These are phyloP conservation scores for Harringtonia aguacate DNA, from an alignment of 2,329 filamentous ascomycete species.

Conservation along the genomic window DNA sequence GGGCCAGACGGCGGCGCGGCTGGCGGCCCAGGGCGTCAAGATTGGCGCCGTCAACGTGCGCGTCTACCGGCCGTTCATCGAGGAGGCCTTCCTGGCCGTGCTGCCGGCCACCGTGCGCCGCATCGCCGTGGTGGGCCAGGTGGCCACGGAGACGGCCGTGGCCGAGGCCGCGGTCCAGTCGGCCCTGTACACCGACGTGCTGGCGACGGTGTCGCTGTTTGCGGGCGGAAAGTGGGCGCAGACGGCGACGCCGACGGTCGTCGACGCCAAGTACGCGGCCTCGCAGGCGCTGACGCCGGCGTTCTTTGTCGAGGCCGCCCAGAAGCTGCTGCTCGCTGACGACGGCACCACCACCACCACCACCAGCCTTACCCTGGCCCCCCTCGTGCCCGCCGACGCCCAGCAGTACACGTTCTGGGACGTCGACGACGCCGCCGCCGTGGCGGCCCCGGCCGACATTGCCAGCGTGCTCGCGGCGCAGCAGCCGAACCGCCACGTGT, in stretches of 20 bases:
- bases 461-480: slow-evolving; percentile 56
- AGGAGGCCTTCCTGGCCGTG: slow-evolving; percentile 80
- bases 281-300: slow-evolving; percentile 45
- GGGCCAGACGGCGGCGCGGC: slow-evolving; percentile 64
- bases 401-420: slow-evolving; percentile 95
- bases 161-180: slow-evolving; percentile 69
- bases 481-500: slow-evolving; percentile 55
- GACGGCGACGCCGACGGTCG: slow-evolving; percentile 53
- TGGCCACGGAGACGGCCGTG: slow-evolving; percentile 61
- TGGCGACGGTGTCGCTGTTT: slow-evolving; percentile 77
- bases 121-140: slow-evolving; percentile 83
- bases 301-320: slow-evolving; percentile 38
- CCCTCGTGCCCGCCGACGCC: slow-evolving; percentile 36
- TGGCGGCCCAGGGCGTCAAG: slow-evolving; percentile 63
- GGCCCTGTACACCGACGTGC: slow-evolving; percentile 81
- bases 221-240: slow-evolving; percentile 49
- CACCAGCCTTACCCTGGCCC: slow-evolving; percentile 34
- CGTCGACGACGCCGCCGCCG: slow-evolving; percentile 60
- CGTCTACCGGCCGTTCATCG: slow-evolving; percentile 88
- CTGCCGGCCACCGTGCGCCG: slow-evolving; percentile 66
- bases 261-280: slow-evolving; percentile 85
- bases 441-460: slow-evolving; percentile 51
- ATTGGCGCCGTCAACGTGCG: slow-evolving; percentile 86
- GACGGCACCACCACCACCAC: too few relatives aligned
- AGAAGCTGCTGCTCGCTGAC: slow-evolving; percentile 37